Evolutionary conservation across 1,139 yeast genomes (phyloP).

Genomic region (Saccharomyces hybrid): DNA sequence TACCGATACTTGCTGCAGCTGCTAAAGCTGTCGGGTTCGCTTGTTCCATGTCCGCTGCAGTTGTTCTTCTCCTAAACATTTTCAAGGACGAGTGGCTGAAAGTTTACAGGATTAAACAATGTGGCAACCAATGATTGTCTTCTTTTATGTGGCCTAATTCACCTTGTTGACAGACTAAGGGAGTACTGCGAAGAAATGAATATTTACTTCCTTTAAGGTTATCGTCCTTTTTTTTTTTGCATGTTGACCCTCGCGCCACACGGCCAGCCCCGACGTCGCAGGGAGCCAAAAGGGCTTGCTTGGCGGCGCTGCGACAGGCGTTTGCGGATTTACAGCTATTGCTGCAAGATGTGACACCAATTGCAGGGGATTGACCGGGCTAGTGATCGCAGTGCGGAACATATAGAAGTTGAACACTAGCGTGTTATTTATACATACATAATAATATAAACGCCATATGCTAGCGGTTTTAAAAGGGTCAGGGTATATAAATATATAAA

Average conservation of each 20-base stretch:
- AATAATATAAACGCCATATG: too few relatives aligned
- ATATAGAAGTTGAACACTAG: background rate
- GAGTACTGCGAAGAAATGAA: background rate
- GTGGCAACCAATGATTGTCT: background rate
- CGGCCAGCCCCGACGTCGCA: background rate
- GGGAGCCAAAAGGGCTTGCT: background rate
- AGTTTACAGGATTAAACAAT: background rate
- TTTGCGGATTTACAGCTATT: background rate
- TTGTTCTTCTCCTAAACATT: constrained; percentile 4
- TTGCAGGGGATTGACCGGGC: background rate
- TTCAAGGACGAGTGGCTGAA: background rate
- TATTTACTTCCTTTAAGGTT: background rate
- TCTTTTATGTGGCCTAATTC: background rate
- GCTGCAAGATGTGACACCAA: background rate
- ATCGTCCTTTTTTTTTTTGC: background rate
- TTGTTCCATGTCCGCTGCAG: constrained; percentile 6
- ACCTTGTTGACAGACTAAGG: background rate
- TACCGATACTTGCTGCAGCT: constrained; percentile 40
- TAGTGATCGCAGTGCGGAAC: too few relatives aligned
- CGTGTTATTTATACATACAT: background rate
- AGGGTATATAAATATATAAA: too few relatives aligned
- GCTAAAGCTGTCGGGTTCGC: constrained; percentile 38
- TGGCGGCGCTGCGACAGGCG: background rate
- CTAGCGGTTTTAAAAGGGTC: too few relatives aligned
- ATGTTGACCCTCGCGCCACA: constrained; percentile 1